Conservation (phyloP, 163 green algal genomes). For the Chlorella variabilis region DNA sequence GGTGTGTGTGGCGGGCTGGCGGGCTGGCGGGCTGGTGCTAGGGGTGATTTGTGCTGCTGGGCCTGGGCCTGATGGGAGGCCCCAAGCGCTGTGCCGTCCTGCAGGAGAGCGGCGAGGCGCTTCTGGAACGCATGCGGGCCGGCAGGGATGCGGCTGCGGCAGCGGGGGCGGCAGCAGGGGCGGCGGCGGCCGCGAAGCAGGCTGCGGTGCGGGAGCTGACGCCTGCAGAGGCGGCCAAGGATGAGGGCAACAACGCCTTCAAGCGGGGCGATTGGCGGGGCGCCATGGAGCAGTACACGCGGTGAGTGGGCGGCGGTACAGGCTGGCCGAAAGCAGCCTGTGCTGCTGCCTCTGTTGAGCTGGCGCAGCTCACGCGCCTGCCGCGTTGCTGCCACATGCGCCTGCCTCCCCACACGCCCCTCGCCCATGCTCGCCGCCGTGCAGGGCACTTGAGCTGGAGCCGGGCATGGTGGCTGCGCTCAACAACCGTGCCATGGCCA, state of each 20-base stretch:
- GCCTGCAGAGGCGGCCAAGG: conserved; percentile 66
- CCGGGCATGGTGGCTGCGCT: conserved; percentile 50
- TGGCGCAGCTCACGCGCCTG: too few relatives aligned
- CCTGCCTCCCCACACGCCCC: neutral
- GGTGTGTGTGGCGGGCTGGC: too few relatives aligned
- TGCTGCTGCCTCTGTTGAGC: too few relatives aligned
- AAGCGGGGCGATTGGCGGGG: conserved; percentile 62
- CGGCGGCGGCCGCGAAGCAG: neutral
- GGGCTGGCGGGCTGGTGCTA: too few relatives aligned
- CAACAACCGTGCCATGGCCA: conserved; percentile 81
- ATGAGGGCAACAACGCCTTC: conserved; percentile 75
- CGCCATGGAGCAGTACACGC: conserved; percentile 58
- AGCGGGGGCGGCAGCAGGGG: neutral
- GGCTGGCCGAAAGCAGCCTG: too few relatives aligned
- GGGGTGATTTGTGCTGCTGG: too few relatives aligned
- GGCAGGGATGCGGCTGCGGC: neutral
- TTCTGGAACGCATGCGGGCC: conserved; percentile 39
- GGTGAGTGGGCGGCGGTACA: conserved; percentile 8
- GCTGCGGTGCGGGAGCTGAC: conserved; percentile 49
- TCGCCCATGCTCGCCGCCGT: neutral
- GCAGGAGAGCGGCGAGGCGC: neutral
- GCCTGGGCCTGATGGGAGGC: too few relatives aligned
- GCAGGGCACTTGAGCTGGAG: conserved; percentile 58
- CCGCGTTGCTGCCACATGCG: too few relatives aligned
- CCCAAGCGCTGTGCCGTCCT: too few relatives aligned